A percentile compares a stretch with the other conserved stretches of the same genome.
Evolutionary conservation across 2,329 filamentous ascomycete genomes (phyloP).

Genomic region (Phyllachora maydis): DNA sequence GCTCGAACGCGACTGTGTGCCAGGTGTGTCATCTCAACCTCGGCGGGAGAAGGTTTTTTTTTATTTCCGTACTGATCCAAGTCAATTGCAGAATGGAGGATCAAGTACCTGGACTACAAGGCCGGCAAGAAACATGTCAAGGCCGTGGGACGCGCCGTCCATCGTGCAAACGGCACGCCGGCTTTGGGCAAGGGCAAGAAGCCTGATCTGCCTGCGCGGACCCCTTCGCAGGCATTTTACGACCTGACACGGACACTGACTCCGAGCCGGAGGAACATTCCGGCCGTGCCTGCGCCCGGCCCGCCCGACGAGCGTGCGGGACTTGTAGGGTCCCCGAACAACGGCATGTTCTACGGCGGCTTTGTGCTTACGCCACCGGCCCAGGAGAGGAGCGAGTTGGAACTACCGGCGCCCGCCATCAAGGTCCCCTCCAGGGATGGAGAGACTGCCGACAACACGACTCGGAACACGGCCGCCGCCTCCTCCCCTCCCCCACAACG

Average conservation of each 20-base stretch:
- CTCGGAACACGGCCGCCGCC: no score
- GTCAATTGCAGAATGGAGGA: constrained; percentile 52
- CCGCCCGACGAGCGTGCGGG: no score
- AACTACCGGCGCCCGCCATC: constrained; percentile 32
- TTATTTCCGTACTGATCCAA: no score
- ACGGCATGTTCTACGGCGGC: constrained; percentile 28
- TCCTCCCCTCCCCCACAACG: no score
- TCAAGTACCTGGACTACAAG: constrained; percentile 92
- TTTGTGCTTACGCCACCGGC: constrained; percentile 21
- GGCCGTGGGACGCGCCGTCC: constrained; percentile 52
- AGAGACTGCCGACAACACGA: no score
- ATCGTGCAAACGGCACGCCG: constrained; percentile 35
- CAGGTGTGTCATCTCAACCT: no score
- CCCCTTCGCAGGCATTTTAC: not conserved
- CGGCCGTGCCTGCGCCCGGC: no score
- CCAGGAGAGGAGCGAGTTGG: constrained; percentile 18
- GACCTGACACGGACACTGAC: not conserved
- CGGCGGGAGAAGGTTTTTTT: no score
- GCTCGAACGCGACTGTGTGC: no score
- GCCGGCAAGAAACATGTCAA: constrained; percentile 89
- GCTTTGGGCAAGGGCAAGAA: constrained; percentile 10
- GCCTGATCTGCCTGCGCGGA: not conserved
- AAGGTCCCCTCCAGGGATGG: constrained; percentile 15
- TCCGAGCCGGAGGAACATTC: not conserved
- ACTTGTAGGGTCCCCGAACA: constrained; percentile 13